Evolutionary conservation across 2,329 filamentous ascomycete species (phyloP).

Genomic region (Lasiodiplodia hormozganensis): DNA sequence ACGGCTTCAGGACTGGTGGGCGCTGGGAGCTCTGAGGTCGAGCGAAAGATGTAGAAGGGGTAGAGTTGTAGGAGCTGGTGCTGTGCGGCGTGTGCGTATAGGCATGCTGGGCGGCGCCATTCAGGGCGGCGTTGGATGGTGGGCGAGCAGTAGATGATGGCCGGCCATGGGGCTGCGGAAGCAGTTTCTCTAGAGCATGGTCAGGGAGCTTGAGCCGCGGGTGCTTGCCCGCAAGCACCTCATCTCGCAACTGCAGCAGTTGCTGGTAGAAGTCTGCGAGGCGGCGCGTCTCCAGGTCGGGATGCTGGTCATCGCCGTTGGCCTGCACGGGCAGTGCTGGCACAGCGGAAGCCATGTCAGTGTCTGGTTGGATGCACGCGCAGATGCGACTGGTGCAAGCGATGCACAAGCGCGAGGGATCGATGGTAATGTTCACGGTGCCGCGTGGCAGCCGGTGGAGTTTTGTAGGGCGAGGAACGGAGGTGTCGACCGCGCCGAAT

Average conservation of each 20-base stretch:
- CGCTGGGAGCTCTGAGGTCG: conserved; percentile 27
- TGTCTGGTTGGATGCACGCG: conserved; percentile 3
- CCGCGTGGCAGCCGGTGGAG: conserved; percentile 16
- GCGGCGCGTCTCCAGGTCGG: conserved; percentile 43
- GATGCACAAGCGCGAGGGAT: conserved; percentile 8
- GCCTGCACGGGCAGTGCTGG: conserved; percentile 37
- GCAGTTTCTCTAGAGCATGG: conserved; percentile 56
- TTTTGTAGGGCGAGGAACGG: conserved; percentile 18
- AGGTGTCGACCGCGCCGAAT: conserved; percentile 14
- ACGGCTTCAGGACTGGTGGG: conserved; percentile 45
- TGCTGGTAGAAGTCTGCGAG: conserved; percentile 70
- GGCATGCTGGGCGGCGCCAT: conserved; percentile 15
- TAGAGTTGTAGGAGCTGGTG: conserved; percentile 35
- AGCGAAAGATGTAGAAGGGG: conserved; percentile 17
- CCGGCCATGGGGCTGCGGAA: conserved; percentile 32
- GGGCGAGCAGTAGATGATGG: conserved; percentile 35
- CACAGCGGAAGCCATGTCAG: conserved; percentile 28
- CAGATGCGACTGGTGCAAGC: conserved; percentile 6
- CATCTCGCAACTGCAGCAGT: conserved; percentile 81
- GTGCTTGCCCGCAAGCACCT: conserved; percentile 79
- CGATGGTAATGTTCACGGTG: conserved; percentile 24
- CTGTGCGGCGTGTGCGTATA: conserved; percentile 20
- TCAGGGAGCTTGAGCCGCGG: conserved; percentile 65
- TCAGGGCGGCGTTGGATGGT: conserved; percentile 22
- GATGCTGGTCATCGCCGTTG: conserved; percentile 47